Evolutionary conservation across 305 asterid species (phyloP), one percentile per base, ranked within the genome.

Genomic region (Andrographis paniculata): DNA sequence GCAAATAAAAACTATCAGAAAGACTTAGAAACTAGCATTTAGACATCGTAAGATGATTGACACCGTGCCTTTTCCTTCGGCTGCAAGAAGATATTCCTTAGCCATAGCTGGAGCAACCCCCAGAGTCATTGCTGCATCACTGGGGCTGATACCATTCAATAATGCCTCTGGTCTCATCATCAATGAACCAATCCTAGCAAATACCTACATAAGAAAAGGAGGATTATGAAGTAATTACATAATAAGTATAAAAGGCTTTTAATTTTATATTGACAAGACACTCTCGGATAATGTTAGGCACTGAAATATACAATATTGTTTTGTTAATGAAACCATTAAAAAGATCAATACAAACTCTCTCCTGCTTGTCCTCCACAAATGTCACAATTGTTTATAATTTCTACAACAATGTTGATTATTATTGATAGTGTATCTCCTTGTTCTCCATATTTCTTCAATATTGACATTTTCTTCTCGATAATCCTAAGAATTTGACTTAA

Each of bases 31-130:
- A 39, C 20, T 37, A 48, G 49, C 45, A 50, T 20, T 40, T 31
- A 22, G 43, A 50, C 48, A 23, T 42, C 20, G 18, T 27, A 33
- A 59, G 30, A 50, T 20, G 54, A 38, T 20, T 9, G 41, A 60
- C 48, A 40, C 22, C 55, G 53, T 80, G 76, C 96, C 95, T 76
- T 80, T 80, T 60, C 77, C 79, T 76, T 89, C 98, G 43, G 98
- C 98, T 37, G 94, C 75, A 57, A 89, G 96, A 48, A 86, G 92
- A 72, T 85, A 79, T 64, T 89, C 98, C 71, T 89, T 89, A 12
- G 96, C 96, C 84, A 89, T 77, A 52, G 92, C 94, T 42, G 98
- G 98, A 68, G 98, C 92, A 69, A 89, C 82, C 50, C 98, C 98
- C 42, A 89, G 80, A 52, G 94, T 78, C 73, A 64, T 89, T 58